These are phyloP conservation scores for Boletus pseudopeckii DNA, from an alignment of 768 basidiomycete species.

Conservation along the genomic window DNA sequence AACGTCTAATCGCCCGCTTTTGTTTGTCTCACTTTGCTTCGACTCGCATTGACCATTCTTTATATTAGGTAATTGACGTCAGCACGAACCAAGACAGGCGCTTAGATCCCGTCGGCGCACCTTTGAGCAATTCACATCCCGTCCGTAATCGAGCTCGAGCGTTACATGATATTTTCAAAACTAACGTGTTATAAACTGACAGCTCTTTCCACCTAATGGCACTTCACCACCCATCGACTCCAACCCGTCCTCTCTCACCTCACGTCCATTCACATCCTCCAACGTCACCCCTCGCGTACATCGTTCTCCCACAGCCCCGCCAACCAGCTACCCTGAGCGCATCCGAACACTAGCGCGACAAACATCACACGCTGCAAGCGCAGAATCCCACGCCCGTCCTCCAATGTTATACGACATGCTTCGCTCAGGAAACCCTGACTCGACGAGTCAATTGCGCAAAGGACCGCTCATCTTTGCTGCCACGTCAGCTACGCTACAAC, in stretches of 20 bases:
- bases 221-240: neutral
- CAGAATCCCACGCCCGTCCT: neutral
- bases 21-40: constrained; percentile 12
- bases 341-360: constrained; percentile 5
- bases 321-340: constrained; percentile 21
- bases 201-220: constrained; percentile 5
- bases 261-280: constrained; percentile 12
- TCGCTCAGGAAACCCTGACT: constrained; percentile 17
- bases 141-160: constrained; percentile 18
- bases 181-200: constrained; percentile 24
- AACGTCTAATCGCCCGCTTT: too few relatives aligned
- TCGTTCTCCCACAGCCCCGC: constrained; percentile 11
- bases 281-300: neutral
- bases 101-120: constrained; percentile 13
- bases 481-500: constrained; percentile 37
- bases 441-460: constrained; percentile 31
- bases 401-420: constrained; percentile 24
- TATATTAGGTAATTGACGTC: constrained; percentile 31
- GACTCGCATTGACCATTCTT: constrained; percentile 5
- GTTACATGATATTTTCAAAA: constrained; percentile 7
- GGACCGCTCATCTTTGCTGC: constrained; percentile 66
- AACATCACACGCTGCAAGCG: neutral
- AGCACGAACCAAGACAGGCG: constrained; percentile 6
- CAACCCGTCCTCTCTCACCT: neutral
- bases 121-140: constrained; percentile 8